Evolutionary conservation across 2,329 filamentous ascomycete species (phyloP).

Genomic region (Rutstroemia sp.): DNA sequence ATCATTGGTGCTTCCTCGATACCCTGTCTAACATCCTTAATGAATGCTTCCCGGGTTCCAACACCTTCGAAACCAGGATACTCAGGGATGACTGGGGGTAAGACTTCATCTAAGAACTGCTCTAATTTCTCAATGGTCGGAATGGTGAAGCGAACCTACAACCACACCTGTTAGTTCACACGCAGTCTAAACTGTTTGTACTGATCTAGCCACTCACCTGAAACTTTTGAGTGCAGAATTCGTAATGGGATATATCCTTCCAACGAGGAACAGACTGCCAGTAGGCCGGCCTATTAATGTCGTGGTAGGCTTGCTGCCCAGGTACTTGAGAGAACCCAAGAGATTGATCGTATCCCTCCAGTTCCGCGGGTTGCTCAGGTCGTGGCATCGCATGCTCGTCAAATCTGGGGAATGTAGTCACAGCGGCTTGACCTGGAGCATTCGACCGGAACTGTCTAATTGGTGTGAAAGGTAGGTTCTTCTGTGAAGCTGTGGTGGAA

Average conservation of each 20-base stretch:
- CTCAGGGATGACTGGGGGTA: conserved; percentile 43
- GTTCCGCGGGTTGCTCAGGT: neutral
- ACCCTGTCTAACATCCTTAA: conserved; percentile 45
- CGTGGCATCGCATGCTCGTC: neutral
- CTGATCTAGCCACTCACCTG: conserved; percentile 37
- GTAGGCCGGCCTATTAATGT: conserved; percentile 30
- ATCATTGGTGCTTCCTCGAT: conserved; percentile 51
- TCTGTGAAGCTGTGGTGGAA: neutral
- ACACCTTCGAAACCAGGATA: conserved; percentile 28
- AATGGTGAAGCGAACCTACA: neutral
- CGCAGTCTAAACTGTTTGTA: neutral
- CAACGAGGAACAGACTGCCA: conserved; percentile 45
- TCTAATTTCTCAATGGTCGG: conserved; percentile 27
- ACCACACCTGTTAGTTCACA: neutral
- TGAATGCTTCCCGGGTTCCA: conserved; percentile 44
- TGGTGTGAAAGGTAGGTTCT: neutral
- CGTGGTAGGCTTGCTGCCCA: conserved; percentile 1
- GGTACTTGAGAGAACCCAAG: neutral
- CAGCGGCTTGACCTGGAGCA: conserved; percentile 7
- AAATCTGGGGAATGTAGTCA: neutral
- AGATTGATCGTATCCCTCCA: neutral
- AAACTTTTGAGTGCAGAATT: conserved; percentile 48
- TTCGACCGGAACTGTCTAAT: conserved; percentile 7
- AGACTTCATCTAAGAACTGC: conserved; percentile 40
- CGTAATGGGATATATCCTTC: conserved; percentile 37